A percentile compares a stretch with the other conserved stretches of the same genome.
These are phyloP conservation scores for Candida pseudoviswanathii DNA, from an alignment of 1,139 yeast genomes.

Conservation along the genomic window DNA sequence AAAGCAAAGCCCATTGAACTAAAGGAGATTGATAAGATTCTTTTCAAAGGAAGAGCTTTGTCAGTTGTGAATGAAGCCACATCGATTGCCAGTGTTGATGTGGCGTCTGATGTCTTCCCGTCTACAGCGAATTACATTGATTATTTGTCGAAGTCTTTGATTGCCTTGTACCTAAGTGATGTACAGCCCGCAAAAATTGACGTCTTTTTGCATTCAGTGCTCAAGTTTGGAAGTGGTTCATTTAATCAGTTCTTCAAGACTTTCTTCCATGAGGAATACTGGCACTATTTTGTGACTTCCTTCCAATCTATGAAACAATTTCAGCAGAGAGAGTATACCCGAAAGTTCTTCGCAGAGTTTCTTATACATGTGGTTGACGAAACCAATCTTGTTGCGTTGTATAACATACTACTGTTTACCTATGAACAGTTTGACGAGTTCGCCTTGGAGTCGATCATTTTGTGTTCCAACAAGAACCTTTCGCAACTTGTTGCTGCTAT, in stretches of 20 bases:
- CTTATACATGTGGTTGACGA: constrained; percentile 4
- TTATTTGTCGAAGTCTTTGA: constrained; percentile 23
- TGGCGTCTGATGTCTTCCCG: constrained; percentile 18
- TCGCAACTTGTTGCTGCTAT: constrained; percentile 13
- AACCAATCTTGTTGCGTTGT: constrained; percentile 11
- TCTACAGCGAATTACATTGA: constrained; percentile 25
- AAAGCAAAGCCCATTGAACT: constrained; percentile 17
- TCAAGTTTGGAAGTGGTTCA: constrained; percentile 24
- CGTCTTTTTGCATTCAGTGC: constrained; percentile 26
- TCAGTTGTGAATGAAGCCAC: constrained; percentile 27
- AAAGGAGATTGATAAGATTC: constrained; percentile 39
- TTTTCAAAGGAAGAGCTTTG: constrained; percentile 37
- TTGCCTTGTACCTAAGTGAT: constrained; percentile 6
- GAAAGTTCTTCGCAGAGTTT: constrained; percentile 11
- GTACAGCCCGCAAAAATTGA: constrained; percentile 16
- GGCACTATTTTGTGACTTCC: constrained; percentile 22
- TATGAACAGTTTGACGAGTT: constrained; percentile 20
- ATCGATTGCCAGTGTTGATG: constrained; percentile 12
- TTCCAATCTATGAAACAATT: constrained; percentile 26
- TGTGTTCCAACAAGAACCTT: constrained; percentile 9
- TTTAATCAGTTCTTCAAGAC: constrained; percentile 24
- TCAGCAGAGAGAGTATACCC: constrained; percentile 26
- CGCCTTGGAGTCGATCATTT: constrained; percentile 14
- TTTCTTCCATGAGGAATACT: constrained; percentile 23
- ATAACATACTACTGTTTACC: constrained; percentile 11